A percentile compares a stretch with the other conserved stretches of the same genome.
phyloP scores from a whole-genome alignment of 1,139 yeast genomes.

The Candida sp. region DNA sequence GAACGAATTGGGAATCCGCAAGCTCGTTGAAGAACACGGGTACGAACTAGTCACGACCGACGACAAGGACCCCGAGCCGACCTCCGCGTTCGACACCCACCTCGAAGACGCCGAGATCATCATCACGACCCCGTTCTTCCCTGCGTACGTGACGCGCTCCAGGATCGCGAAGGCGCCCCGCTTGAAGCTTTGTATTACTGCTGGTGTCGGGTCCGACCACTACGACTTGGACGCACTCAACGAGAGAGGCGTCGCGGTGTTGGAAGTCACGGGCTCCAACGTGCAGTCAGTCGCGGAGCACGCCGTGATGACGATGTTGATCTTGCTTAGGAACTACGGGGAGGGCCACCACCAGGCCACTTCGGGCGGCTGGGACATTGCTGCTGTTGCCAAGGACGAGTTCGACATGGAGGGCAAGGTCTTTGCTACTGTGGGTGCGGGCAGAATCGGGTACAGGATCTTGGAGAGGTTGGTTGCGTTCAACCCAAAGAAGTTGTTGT shows the following conservation, averaged over 20 bases:
- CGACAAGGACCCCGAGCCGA: constrained; percentile 67
- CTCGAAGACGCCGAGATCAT: constrained; percentile 75
- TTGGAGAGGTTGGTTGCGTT: constrained; percentile 76
- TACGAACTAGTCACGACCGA: constrained; percentile 70
- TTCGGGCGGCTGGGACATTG: constrained; percentile 75
- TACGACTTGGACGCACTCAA: constrained; percentile 78
- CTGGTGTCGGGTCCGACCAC: constrained; percentile 89
- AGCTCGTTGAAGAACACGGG: constrained; percentile 68
- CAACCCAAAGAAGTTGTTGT: constrained; percentile 73
- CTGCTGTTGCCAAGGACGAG: constrained; percentile 74
- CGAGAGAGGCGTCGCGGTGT: constrained; percentile 62
- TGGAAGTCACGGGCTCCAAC: constrained; percentile 85
- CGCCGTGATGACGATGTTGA: constrained; percentile 74
- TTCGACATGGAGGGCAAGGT: constrained; percentile 80
- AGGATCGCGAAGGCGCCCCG: constrained; percentile 75
- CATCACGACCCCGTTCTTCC: constrained; percentile 86
- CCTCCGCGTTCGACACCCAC: constrained; percentile 63
- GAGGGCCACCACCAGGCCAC: constrained; percentile 77
- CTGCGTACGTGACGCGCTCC: constrained; percentile 73
- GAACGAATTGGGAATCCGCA: constrained; percentile 74
- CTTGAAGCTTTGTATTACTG: constrained; percentile 74
- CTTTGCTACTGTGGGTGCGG: constrained; percentile 81
- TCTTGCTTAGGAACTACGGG: constrained; percentile 75
- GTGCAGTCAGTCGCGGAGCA: constrained; percentile 86
- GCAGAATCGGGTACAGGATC: constrained; percentile 81